These are phyloP conservation scores for Flueggea neowawraea DNA, from an alignment of 441 rosid genomes.

Conservation along the genomic window DNA sequence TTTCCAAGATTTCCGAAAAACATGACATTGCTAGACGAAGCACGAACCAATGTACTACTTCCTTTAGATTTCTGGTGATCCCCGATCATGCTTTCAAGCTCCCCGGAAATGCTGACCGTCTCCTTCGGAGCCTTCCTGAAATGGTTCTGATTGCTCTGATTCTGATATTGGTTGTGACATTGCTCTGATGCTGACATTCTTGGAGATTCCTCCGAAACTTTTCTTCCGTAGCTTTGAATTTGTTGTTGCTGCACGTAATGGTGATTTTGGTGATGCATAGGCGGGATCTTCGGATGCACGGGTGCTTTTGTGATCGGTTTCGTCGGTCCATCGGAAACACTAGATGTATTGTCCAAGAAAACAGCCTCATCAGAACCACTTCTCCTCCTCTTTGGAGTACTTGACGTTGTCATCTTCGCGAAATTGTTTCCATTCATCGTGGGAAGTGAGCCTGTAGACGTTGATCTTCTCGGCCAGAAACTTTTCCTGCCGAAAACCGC, in stretches of 20 bases:
- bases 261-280: conserved; percentile 2
- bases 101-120: conserved; percentile 67
- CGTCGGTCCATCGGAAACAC: conserved; percentile 7
- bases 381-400: conserved; percentile 37
- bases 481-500: conserved; percentile 62
- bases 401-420: conserved; percentile 27
- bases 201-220: conserved; percentile 13
- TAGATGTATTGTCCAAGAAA: conserved; percentile 16
- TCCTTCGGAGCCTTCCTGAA: conserved; percentile 52
- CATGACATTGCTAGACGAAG: conserved; percentile 88
- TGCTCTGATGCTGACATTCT: conserved; percentile 9
- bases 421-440: conserved; percentile 18
- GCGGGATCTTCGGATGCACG: conserved; percentile 25
- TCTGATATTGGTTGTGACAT: not conserved
- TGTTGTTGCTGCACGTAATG: conserved; percentile 8
- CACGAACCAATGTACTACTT: conserved; percentile 55
- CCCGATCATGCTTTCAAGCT: conserved; percentile 73
- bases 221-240: conserved; percentile 15
- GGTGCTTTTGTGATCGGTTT: conserved; percentile 35
- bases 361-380: conserved; percentile 45
- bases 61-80: conserved; percentile 70
- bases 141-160: conserved; percentile 1
- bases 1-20: conserved; percentile 71
- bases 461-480: conserved; percentile 53
- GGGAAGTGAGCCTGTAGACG: conserved; percentile 43